phyloP scores from a whole-genome alignment of 108 stramenopile species.

The Skeletonema tropicum region DNA sequence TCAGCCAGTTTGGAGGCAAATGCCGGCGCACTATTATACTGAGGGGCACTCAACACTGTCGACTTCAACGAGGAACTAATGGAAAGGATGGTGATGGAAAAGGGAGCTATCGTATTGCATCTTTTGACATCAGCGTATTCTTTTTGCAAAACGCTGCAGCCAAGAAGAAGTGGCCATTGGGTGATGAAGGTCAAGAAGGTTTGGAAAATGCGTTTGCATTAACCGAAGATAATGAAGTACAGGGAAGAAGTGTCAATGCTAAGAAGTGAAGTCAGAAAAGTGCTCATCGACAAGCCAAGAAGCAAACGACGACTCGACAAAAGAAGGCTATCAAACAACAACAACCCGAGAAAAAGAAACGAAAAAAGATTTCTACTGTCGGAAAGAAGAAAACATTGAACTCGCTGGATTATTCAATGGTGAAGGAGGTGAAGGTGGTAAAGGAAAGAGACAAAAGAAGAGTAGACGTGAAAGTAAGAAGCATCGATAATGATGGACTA shows the following conservation, averaged over 20 bases:
- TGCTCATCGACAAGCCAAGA: background rate
- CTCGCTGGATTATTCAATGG: too few relatives aligned
- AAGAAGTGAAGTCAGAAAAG: constrained; percentile 2
- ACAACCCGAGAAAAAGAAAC: background rate
- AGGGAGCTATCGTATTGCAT: constrained; percentile 70
- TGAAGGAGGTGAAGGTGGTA: too few relatives aligned
- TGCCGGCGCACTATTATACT: constrained; percentile 72
- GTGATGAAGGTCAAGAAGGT: constrained; percentile 25
- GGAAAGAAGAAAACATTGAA: constrained; percentile 23
- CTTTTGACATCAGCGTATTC: constrained; percentile 84
- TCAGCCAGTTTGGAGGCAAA: constrained; percentile 41
- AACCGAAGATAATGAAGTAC: constrained; percentile 7
- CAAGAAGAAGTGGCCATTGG: constrained; percentile 54
- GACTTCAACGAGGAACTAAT: background rate
- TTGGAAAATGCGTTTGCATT: too few relatives aligned
- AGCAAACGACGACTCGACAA: too few relatives aligned
- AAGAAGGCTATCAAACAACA: background rate
- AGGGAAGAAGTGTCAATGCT: background rate
- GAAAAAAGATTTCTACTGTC: background rate
- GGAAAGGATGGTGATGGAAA: constrained; percentile 17
- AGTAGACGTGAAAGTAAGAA: too few relatives aligned
- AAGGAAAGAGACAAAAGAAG: too few relatives aligned
- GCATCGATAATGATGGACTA: background rate
- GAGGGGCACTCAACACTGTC: constrained; percentile 84
- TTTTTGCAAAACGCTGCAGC: too few relatives aligned